phyloP scores from a whole-genome alignment of 306 rosid species.

The Corylus heterophylla region DNA sequence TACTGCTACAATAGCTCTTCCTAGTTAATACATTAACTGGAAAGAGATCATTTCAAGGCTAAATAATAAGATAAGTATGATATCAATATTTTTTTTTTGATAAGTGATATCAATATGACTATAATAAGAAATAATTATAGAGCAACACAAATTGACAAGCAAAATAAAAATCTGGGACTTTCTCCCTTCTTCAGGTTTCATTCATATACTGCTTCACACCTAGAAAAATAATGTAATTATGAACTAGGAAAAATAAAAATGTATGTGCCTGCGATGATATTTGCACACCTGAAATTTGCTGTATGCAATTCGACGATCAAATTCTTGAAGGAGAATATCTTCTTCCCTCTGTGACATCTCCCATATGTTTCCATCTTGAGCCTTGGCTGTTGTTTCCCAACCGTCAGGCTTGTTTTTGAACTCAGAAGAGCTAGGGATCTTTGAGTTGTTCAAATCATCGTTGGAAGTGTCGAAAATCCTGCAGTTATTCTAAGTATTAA shows the following conservation, averaged over 20 bases:
- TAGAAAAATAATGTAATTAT: background rate
- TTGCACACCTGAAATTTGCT: constrained; percentile 84
- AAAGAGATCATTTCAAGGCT: background rate
- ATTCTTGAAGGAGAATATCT: constrained; percentile 92
- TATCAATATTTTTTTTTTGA: too few species aligned
- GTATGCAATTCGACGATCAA: constrained; percentile 87
- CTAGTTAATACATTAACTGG: background rate
- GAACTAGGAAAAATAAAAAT: background rate
- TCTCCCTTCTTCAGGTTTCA: background rate
- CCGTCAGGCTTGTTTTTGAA: constrained; percentile 89
- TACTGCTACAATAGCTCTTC: background rate
- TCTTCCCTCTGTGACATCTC: constrained; percentile 98
- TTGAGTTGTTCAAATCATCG: constrained; percentile 53
- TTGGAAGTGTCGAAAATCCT: constrained; percentile 74
- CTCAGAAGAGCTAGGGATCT: constrained; percentile 54
- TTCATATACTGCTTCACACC: background rate
- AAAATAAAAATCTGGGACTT: background rate
- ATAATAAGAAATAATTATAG: background rate
- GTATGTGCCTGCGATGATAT: background rate
- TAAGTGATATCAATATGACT: background rate
- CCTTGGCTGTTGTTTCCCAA: constrained; percentile 85
- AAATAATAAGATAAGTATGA: background rate
- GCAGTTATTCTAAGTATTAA: constrained; percentile 31
- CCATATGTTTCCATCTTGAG: constrained; percentile 81
- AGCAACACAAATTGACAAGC: background rate